Percentiles rank a stretch among this genome's conserved stretches.
Conservation (phyloP, 106 monocot genomes). For the Platanthera guangdongensis region DNA sequence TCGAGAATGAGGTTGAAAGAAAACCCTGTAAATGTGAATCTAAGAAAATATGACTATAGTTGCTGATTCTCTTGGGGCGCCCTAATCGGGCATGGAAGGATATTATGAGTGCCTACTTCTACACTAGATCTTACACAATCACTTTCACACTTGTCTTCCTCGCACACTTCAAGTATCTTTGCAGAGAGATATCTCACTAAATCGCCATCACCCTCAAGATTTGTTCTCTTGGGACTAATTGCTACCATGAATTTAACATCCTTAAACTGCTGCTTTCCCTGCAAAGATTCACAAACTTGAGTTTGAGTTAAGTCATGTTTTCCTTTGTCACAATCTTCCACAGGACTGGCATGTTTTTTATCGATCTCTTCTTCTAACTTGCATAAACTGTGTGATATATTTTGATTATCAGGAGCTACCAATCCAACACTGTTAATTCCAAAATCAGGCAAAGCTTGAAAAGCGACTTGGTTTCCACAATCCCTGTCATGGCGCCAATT, state of each 20-base stretch:
- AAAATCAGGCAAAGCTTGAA: conserved; percentile 3
- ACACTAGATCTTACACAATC: background rate
- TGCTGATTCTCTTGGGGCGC: background rate
- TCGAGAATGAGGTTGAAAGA: conserved; percentile 21
- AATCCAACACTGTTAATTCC: conserved; percentile 8
- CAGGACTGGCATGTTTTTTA: conserved; percentile 9
- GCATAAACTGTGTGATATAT: background rate
- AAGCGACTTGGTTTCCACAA: conserved; percentile 1
- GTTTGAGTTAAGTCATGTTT: conserved; percentile 1
- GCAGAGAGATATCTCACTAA: background rate
- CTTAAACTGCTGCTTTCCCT: background rate
- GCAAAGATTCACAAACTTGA: background rate
- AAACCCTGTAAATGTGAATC: conserved; percentile 22
- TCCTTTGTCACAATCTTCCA: conserved; percentile 12
- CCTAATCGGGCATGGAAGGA: conserved; percentile 1
- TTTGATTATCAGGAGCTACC: background rate
- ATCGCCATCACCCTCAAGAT: background rate
- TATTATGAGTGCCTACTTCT: conserved; percentile 7
- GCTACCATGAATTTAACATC: conserved; percentile 1
- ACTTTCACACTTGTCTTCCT: conserved; percentile 9
- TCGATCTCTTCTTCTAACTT: conserved; percentile 5
- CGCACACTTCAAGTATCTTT: background rate
- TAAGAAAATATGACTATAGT: background rate
- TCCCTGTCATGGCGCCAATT: conserved; percentile 8
- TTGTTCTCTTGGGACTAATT: conserved; percentile 14